phyloP scores from a whole-genome alignment of 1,284 basidiomycete genomes.

The Malassezia vespertilionis region DNA sequence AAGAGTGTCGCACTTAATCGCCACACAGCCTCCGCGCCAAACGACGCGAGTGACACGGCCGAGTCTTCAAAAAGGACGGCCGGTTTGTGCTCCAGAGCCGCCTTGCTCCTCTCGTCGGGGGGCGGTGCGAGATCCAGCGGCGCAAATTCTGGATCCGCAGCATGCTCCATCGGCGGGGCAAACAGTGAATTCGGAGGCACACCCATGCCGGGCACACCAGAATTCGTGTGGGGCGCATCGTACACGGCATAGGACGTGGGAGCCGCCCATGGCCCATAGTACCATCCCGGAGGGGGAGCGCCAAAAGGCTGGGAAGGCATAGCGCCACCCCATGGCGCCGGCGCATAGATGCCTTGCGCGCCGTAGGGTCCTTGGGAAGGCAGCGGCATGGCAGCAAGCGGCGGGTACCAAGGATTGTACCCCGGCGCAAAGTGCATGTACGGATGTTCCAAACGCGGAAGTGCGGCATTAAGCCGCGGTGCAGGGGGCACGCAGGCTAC shows the following conservation, averaged over 20 bases:
- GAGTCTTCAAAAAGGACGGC: too few species aligned
- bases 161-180: too few species aligned
- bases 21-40: slow-evolving; percentile 44
- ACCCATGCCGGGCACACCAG: too few species aligned
- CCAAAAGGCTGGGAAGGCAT: not conserved
- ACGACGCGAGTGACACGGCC: slow-evolving; percentile 30
- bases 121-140: too few species aligned
- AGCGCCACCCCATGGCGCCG: not conserved
- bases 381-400: not conserved
- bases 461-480: slow-evolving; percentile 5
- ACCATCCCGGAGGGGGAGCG: too few species aligned
- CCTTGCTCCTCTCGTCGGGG: too few species aligned
- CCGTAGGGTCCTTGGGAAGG: not conserved
- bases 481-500: slow-evolving; percentile 1
- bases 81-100: too few species aligned
- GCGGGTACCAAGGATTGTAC: not conserved
- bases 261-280: too few species aligned
- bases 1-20: slow-evolving; percentile 28
- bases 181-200: too few species aligned
- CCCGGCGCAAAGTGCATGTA: not conserved
- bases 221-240: too few species aligned
- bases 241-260: too few species aligned
- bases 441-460: not conserved
- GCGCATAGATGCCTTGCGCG: not conserved
- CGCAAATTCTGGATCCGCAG: too few species aligned